Evolutionary conservation across 106 monocot genomes (phyloP), one percentile per base, ranked within the genome.

Genomic region (Allium cepa): DNA sequence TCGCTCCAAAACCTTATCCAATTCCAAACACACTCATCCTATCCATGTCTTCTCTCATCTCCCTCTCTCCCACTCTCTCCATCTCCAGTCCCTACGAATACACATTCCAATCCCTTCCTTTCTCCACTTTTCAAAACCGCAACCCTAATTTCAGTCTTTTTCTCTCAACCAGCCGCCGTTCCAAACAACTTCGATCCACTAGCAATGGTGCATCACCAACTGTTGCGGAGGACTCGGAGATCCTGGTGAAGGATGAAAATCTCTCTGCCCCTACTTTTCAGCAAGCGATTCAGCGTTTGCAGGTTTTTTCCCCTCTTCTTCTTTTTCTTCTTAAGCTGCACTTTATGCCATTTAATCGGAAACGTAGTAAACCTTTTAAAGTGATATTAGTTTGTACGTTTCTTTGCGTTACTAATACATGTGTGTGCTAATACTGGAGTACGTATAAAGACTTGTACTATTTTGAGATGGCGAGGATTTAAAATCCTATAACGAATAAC

Each of bases 221-320:
- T 11, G 49, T 45, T 72, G 26, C 73, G 17, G 49, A 71, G 7
- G 63, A 48, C 17, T 58, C 27, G 17, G 13, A 66, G 63, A 50
- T n/a, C 72, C 60, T 4, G 7, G 47, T n/a, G 17, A 51, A 46
- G 56, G 66, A 57, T 9, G 36, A 46, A 14, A 52, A 27, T 13
- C 48, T 55, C 17, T 69, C 81, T 7, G 81, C 59, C 10, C 91
- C 75, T 11, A 91, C 94, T 10, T 95, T 91, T 70, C 94, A 95
- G 79, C 88, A 88, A 77, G 94, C 94, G 50, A 88, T 95, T 49
- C 91, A 95, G 83, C 83, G 85, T 2, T 91, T 95, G 59, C 94
- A 95, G 87, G 94, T 94, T 46, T 26, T 65, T 50, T 50, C 50
- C 9, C n/a, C 18, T 60, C 22, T 60, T 60, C 59, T 16, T 16